A percentile compares a stretch with the other conserved stretches of the same genome.
Conservation (phyloP, 2,329 filamentous ascomycete genomes). For the Fusarium pseudoanthophilum region DNA sequence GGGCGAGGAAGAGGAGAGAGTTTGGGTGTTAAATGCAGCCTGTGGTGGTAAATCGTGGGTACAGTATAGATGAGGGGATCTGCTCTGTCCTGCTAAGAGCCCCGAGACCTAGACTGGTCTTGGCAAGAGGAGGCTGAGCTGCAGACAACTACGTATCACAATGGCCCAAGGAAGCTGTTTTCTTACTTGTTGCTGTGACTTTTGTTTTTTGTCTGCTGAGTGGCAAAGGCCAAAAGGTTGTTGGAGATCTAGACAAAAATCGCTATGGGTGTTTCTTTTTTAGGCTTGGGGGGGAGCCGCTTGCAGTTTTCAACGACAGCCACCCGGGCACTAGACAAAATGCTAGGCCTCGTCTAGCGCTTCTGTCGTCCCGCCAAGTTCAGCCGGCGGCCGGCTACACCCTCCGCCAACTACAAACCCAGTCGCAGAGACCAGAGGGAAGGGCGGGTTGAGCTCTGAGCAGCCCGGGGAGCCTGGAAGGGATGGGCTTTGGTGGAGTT, state of each 20-base stretch:
- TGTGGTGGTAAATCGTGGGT: slow-evolving; percentile 11
- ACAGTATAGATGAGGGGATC: slow-evolving; percentile 9
- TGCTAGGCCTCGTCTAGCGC: slow-evolving; percentile 27
- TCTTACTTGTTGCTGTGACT: slow-evolving; percentile 10
- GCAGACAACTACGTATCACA: slow-evolving; percentile 17
- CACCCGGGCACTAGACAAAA: slow-evolving; percentile 27
- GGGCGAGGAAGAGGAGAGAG: slow-evolving; percentile 18
- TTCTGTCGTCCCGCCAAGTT: slow-evolving; percentile 31
- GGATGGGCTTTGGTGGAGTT: slow-evolving; percentile 26
- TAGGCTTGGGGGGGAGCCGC: slow-evolving; percentile 34
- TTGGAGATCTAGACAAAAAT: slow-evolving; percentile 28
- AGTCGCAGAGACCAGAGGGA: background rate
- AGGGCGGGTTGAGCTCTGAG: slow-evolving; percentile 2
- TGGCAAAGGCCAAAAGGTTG: slow-evolving; percentile 26
- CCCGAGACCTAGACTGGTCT: slow-evolving; percentile 29
- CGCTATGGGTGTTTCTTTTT: slow-evolving; percentile 38
- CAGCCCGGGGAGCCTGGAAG: slow-evolving; percentile 21
- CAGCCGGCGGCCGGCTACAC: slow-evolving; percentile 19
- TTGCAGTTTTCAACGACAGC: slow-evolving; percentile 39
- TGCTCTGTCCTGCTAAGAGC: slow-evolving; percentile 24
- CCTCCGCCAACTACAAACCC: slow-evolving; percentile 10
- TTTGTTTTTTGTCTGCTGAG: slow-evolving; percentile 23
- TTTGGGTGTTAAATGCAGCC: slow-evolving; percentile 35
- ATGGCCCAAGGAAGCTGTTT: slow-evolving; percentile 3
- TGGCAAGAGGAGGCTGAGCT: slow-evolving; percentile 36